These are phyloP conservation scores for Millerozyma acaciae DNA, from an alignment of 805 yeast genomes.

Conservation along the genomic window DNA sequence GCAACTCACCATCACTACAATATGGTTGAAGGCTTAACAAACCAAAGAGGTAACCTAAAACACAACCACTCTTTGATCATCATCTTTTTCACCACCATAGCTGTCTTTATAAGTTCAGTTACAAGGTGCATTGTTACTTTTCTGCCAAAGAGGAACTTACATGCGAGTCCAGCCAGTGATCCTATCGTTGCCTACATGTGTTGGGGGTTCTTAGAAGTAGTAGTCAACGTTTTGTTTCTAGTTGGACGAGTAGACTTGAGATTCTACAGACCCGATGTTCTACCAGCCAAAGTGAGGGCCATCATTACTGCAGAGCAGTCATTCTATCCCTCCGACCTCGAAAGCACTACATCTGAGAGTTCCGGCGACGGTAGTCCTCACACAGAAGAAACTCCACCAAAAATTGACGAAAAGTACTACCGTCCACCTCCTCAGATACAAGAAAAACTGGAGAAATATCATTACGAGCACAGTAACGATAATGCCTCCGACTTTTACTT, in stretches of 20 bases:
- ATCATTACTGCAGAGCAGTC: conserved; percentile 35
- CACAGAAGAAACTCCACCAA: neutral
- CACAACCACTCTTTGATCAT: conserved; percentile 52
- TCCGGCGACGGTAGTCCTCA: conserved; percentile 1
- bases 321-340: conserved; percentile 11
- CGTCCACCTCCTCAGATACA: no score
- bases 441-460: no score
- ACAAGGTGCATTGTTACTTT: conserved; percentile 49
- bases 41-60: conserved; percentile 37
- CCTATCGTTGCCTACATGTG: conserved; percentile 61
- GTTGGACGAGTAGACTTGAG: conserved; percentile 64
- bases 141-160: conserved; percentile 16
- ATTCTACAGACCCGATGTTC: conserved; percentile 68
- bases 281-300: conserved; percentile 29
- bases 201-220: conserved; percentile 61
- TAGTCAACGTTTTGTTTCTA: conserved; percentile 51
- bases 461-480: neutral
- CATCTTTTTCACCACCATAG: conserved; percentile 43
- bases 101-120: conserved; percentile 48
- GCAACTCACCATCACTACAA: conserved; percentile 46
- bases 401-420: no score
- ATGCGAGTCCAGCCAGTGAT: conserved; percentile 11
- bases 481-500: conserved; percentile 1
- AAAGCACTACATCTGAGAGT: neutral
- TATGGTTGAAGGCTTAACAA: conserved; percentile 28